Percentiles rank a stretch among this genome's conserved stretches.
phyloP scores from a whole-genome alignment of 495 filamentous ascomycete species.

The Letharia lupina region DNA sequence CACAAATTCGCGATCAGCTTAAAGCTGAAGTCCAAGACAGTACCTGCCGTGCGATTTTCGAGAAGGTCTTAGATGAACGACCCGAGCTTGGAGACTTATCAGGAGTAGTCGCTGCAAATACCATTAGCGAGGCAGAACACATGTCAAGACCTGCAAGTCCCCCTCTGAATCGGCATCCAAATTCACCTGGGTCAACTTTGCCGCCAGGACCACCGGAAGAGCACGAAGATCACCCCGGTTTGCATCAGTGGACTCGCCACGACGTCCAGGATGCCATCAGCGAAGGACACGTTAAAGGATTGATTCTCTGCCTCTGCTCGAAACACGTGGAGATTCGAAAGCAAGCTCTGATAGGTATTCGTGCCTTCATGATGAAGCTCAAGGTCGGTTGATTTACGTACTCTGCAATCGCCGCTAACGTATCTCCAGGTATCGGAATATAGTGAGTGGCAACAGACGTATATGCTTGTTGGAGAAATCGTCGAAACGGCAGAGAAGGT shows the following conservation, averaged over 20 bases:
- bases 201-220: slow-evolving; percentile 19
- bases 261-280: slow-evolving; percentile 66
- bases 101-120: background rate
- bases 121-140: background rate
- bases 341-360: slow-evolving; percentile 61
- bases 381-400: slow-evolving; percentile 36
- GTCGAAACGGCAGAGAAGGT: slow-evolving; percentile 56
- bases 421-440: slow-evolving; percentile 50
- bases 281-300: slow-evolving; percentile 55
- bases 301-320: slow-evolving; percentile 69
- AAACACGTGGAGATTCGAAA: slow-evolving; percentile 61
- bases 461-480: slow-evolving; percentile 67
- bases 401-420: slow-evolving; percentile 15
- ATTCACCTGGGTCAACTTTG: background rate
- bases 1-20: slow-evolving; percentile 30
- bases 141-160: background rate
- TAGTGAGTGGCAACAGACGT: slow-evolving; percentile 65
- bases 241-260: slow-evolving; percentile 63
- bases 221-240: slow-evolving; percentile 48
- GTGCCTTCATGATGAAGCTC: slow-evolving; percentile 56
- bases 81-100: background rate
- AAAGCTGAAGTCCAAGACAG: slow-evolving; percentile 6
- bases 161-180: background rate
- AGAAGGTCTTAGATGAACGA: slow-evolving; percentile 16
- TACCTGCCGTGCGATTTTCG: slow-evolving; percentile 9